A percentile compares a stretch with the other conserved stretches of the same genome.
Evolutionary conservation across 1,139 yeast species (phyloP).

Genomic region (Zygosaccharomyces sapae): DNA sequence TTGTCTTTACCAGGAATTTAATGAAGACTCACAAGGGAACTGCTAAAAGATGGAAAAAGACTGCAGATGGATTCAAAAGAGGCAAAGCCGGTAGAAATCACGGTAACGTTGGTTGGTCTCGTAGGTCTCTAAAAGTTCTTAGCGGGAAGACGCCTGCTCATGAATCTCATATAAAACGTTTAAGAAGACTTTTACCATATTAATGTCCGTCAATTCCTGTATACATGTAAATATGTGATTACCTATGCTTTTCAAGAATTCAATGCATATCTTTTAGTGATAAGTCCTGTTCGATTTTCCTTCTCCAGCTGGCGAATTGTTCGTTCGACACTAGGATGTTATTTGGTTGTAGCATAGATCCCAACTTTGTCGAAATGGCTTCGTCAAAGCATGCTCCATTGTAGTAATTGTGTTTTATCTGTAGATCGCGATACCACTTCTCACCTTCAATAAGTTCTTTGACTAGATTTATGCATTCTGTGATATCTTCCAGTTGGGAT

Average conservation of each 20-base stretch:
- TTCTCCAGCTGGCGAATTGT: constrained; percentile 32
- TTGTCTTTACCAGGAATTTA: constrained; percentile 33
- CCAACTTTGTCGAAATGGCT: constrained; percentile 27
- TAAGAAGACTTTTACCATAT: constrained; percentile 46
- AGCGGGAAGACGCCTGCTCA: constrained; percentile 61
- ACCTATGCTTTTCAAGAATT: neutral
- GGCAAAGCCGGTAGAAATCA: constrained; percentile 87
- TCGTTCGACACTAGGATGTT: constrained; percentile 29
- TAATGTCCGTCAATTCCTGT: constrained; percentile 15
- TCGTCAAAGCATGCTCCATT: constrained; percentile 31
- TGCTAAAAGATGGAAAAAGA: constrained; percentile 76
- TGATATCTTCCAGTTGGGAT: constrained; percentile 45
- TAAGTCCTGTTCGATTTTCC: constrained; percentile 29
- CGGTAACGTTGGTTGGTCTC: constrained; percentile 87
- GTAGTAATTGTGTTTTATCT: constrained; percentile 34
- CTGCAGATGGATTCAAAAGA: constrained; percentile 54
- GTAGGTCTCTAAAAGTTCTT: constrained; percentile 56
- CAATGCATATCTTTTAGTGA: constrained; percentile 22
- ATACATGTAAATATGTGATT: neutral
- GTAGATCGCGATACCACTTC: constrained; percentile 51
- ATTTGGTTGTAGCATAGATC: constrained; percentile 35
- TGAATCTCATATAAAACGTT: constrained; percentile 43
- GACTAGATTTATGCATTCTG: constrained; percentile 50
- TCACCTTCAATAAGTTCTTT: constrained; percentile 51
- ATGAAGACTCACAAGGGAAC: constrained; percentile 49